These are phyloP conservation scores for Monsonia emarginata DNA, from an alignment of 441 rosid species.

Conservation along the genomic window DNA sequence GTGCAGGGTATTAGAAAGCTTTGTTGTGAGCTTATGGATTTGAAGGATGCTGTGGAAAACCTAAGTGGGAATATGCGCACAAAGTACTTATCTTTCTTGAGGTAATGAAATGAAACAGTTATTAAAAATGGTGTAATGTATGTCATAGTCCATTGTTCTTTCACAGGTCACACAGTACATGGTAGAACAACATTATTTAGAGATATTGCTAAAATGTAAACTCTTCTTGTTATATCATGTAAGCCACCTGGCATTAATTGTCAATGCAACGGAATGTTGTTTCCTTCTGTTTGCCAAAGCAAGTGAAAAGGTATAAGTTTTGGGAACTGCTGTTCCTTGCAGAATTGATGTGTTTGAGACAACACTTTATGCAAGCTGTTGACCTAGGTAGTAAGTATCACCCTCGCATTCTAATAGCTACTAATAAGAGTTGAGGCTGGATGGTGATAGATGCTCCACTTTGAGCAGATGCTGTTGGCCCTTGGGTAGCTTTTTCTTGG, in stretches of 20 bases:
- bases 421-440: not conserved
- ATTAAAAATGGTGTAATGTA: not conserved
- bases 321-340: not conserved
- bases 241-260: not conserved
- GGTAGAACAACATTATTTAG: not conserved
- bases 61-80: constrained; percentile 70
- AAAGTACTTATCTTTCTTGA: constrained; percentile 76
- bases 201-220: not conserved
- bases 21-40: constrained; percentile 90
- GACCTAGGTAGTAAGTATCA: not conserved
- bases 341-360: not conserved
- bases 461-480: not conserved
- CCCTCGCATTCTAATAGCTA: not conserved
- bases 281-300: not conserved
- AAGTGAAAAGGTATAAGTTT: not conserved
- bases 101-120: constrained; percentile 32
- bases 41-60: constrained; percentile 89
- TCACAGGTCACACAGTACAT: not conserved
- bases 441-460: not conserved
- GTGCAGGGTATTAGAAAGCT: constrained; percentile 79
- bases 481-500: no score
- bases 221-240: not conserved
- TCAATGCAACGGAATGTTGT: not conserved
- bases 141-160: not conserved
- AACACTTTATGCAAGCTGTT: not conserved